Evolutionary conservation across 164 flowering plant genomes (phyloP).

Genomic region (Dillenia suffruticosa): DNA sequence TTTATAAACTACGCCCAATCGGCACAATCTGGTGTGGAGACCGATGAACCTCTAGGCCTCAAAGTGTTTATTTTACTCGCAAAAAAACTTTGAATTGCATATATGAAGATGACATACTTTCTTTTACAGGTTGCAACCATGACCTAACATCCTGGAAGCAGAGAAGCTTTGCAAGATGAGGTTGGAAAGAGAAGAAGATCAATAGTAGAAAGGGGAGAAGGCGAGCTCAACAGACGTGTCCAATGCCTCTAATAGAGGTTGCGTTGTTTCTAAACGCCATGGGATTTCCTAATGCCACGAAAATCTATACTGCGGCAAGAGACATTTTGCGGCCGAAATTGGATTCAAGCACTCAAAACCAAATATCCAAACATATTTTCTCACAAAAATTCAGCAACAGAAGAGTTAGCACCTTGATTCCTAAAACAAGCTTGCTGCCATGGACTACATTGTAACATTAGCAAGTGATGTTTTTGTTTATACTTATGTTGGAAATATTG

Average conservation of each 20-base stretch:
- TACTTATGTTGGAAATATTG: conserved; percentile 53
- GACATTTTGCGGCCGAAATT: conserved; percentile 36
- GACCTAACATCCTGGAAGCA: conserved; percentile 32
- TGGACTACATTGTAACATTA: conserved; percentile 41
- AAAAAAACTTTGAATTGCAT: conserved; percentile 15
- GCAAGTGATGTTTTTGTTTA: conserved; percentile 45
- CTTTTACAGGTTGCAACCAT: conserved; percentile 57
- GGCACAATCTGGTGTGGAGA: conserved; percentile 2
- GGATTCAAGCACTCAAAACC: conserved; percentile 20
- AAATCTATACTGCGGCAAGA: conserved; percentile 51
- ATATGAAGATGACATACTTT: conserved; percentile 61
- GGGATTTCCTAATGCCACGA: conserved; percentile 35
- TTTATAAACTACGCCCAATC: background rate
- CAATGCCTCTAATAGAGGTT: conserved; percentile 50
- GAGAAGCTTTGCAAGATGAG: conserved; percentile 32
- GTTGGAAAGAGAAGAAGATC: conserved; percentile 44
- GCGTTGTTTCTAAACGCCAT: conserved; percentile 44
- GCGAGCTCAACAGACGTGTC: conserved; percentile 29
- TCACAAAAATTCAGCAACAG: conserved; percentile 32
- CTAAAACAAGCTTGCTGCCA: conserved; percentile 48
- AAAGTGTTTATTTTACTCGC: background rate
- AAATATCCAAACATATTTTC: conserved; percentile 35
- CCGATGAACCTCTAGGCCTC: background rate
- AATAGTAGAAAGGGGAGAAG: conserved; percentile 20
- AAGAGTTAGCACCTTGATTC: conserved; percentile 27